Percentiles rank a stretch among this genome's conserved stretches.
Conservation (phyloP, 2,329 filamentous ascomycete genomes). For the Ophiostoma ips region DNA sequence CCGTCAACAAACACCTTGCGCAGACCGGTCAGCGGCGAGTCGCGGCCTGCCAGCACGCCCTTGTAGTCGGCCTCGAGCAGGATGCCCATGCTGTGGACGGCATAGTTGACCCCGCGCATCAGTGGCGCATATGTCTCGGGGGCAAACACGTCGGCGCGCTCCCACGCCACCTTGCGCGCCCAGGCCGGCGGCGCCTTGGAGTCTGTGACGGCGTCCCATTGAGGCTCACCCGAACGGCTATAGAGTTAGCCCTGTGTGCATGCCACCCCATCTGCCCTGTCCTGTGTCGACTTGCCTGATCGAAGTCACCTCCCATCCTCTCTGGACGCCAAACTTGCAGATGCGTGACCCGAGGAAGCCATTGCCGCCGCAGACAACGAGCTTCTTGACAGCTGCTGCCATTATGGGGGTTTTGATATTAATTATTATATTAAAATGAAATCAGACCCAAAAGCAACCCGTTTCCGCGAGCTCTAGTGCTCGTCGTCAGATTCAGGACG, state of each 20-base stretch:
- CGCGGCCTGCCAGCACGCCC: slow-evolving; percentile 68
- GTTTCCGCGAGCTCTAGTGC: too few species aligned
- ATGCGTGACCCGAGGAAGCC: slow-evolving; percentile 83
- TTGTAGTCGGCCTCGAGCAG: slow-evolving; percentile 97
- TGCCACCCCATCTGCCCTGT: background rate
- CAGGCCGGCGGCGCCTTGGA: slow-evolving; percentile 59
- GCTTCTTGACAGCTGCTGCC: slow-evolving; percentile 43
- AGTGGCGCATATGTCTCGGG: slow-evolving; percentile 67
- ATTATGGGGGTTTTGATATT: background rate
- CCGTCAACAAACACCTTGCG: slow-evolving; percentile 61
- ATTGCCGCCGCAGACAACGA: slow-evolving; percentile 87
- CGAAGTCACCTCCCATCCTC: slow-evolving; percentile 86
- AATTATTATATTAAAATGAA: background rate
- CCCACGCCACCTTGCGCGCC: slow-evolving; percentile 75
- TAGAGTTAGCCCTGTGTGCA: background rate
- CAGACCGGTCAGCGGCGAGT: slow-evolving; percentile 67
- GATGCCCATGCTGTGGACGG: slow-evolving; percentile 93
- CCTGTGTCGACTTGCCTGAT: slow-evolving; percentile 57
- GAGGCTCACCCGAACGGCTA: slow-evolving; percentile 81
- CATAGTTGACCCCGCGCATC: slow-evolving; percentile 64
- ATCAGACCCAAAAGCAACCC: background rate
- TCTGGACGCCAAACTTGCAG: slow-evolving; percentile 72
- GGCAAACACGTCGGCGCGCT: slow-evolving; percentile 73
- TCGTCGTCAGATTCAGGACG: too few species aligned
- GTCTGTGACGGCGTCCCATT: slow-evolving; percentile 68